Evolutionary conservation across 192 early-diverging fungal species (phyloP).

Genomic region (Haplosporangium gracile): DNA sequence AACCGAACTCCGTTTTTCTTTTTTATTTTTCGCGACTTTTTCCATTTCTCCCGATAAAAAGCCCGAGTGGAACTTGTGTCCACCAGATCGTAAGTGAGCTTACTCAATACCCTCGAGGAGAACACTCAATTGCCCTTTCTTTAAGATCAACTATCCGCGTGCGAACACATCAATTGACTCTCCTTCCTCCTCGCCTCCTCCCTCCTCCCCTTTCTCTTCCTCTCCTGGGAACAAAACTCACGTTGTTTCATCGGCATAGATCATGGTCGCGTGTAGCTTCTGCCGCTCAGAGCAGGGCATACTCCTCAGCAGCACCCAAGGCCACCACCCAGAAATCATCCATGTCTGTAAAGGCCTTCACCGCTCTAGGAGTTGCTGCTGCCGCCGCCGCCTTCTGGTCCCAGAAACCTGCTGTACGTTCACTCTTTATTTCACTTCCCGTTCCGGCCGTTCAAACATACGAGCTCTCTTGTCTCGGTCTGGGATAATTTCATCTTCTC

Average conservation of each 20-base stretch:
- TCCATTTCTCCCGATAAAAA: background rate
- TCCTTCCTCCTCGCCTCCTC: background rate
- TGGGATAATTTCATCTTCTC: background rate
- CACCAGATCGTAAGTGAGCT: conserved; percentile 7
- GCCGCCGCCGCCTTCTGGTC: conserved; percentile 45
- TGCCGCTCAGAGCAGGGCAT: conserved; percentile 6
- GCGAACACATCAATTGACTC: background rate
- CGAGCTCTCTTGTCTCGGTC: background rate
- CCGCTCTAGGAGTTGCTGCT: conserved; percentile 20
- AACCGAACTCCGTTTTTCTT: background rate
- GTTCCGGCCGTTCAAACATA: background rate
- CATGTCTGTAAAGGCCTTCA: conserved; percentile 5
- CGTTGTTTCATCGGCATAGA: conserved; percentile 7
- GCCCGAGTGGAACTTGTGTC: background rate
- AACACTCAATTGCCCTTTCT: background rate
- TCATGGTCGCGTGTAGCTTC: conserved; percentile 33
- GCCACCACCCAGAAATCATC: conserved; percentile 10
- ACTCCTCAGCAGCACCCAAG: conserved; percentile 11
- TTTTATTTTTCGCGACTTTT: background rate
- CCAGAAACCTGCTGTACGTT: conserved; percentile 39
- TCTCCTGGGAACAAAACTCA: background rate
- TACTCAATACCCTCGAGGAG: background rate
- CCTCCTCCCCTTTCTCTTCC: background rate
- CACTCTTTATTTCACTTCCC: too few relatives aligned
- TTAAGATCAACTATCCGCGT: background rate